Evolutionary conservation across 352 stramenopile species (phyloP).

Genomic region (Globisporangium nunn): DNA sequence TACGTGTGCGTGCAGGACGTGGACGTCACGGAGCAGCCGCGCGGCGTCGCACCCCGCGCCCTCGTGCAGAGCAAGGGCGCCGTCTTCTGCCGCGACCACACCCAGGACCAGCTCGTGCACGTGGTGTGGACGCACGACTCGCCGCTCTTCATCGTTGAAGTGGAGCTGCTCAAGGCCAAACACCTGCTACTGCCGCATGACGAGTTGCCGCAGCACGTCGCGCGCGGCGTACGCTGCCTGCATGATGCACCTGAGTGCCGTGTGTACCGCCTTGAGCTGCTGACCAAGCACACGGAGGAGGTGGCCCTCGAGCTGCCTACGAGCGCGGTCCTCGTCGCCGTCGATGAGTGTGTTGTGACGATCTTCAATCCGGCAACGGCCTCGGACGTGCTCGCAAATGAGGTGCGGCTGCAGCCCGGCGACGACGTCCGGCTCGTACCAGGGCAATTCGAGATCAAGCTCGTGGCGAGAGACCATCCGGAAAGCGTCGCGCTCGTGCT

Average conservation of each 20-base stretch:
- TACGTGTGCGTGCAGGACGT: constrained; percentile 38
- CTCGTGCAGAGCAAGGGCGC: constrained; percentile 24
- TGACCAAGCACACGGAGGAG: constrained; percentile 8
- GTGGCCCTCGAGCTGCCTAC: constrained; percentile 24
- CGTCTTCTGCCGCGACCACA: constrained; percentile 50
- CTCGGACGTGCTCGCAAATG: constrained; percentile 3
- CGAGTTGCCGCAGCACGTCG: constrained; percentile 19
- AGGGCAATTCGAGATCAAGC: constrained; percentile 1
- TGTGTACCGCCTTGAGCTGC: constrained; percentile 35
- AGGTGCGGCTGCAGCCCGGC: constrained; percentile 4
- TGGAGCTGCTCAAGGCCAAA: constrained; percentile 42
- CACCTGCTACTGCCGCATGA: constrained; percentile 14
- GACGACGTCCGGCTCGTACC: constrained; percentile 4
- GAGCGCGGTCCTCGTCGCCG: constrained; percentile 27
- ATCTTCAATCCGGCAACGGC: constrained; percentile 6
- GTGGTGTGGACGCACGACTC: constrained; percentile 22
- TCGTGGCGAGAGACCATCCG: constrained; percentile 2
- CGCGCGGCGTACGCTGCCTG: constrained; percentile 18
- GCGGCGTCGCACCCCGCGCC: constrained; percentile 11
- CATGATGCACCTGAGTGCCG: constrained; percentile 33
- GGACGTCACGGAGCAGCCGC: constrained; percentile 22
- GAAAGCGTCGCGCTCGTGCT: constrained; percentile 6
- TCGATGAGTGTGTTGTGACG: constrained; percentile 19
- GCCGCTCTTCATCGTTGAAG: constrained; percentile 39
- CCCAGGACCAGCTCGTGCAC: constrained; percentile 35